phyloP scores from a whole-genome alignment of 148 eudicot genomes.

The Chenopodium berlandieri region DNA sequence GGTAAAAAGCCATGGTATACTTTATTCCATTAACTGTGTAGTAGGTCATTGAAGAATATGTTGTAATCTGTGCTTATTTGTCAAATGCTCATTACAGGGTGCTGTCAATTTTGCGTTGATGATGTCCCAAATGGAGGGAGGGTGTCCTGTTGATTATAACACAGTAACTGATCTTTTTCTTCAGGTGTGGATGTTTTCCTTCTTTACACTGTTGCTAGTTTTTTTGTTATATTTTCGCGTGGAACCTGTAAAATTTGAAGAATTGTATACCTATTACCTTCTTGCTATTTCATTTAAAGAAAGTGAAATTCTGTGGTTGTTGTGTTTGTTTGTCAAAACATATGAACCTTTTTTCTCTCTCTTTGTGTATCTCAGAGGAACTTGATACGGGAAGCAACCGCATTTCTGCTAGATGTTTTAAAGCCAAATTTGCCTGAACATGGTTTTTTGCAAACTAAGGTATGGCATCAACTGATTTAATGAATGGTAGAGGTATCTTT shows the following conservation, averaged over 20 bases:
- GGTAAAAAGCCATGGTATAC: background rate
- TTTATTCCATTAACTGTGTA: background rate
- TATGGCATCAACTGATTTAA: slow-evolving; percentile 16
- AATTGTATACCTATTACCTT: background rate
- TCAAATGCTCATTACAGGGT: slow-evolving; percentile 23
- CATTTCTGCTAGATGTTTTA: slow-evolving; percentile 83
- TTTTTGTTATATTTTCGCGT: background rate
- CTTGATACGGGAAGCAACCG: slow-evolving; percentile 92
- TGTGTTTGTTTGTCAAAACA: background rate
- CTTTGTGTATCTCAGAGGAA: slow-evolving; percentile 54
- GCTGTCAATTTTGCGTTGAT: slow-evolving; percentile 43
- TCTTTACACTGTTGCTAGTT: background rate
- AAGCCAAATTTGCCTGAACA: slow-evolving; percentile 92
- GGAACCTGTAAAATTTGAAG: background rate
- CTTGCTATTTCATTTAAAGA: background rate
- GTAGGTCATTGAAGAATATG: slow-evolving; percentile 1
- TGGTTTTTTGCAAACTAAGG: slow-evolving; percentile 84
- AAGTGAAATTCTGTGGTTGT: background rate
- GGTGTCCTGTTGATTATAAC: slow-evolving; percentile 87
- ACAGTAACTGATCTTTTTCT: slow-evolving; percentile 90
- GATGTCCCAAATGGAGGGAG: slow-evolving; percentile 99
- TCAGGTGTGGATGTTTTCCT: slow-evolving; percentile 44
- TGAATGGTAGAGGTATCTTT: background rate
- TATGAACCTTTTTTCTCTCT: background rate
- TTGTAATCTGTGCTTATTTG: background rate